Percentiles rank a stretch among this genome's conserved stretches.
phyloP scores from a whole-genome alignment of 257 asterid species.

The Galeopsis tetrahit region DNA sequence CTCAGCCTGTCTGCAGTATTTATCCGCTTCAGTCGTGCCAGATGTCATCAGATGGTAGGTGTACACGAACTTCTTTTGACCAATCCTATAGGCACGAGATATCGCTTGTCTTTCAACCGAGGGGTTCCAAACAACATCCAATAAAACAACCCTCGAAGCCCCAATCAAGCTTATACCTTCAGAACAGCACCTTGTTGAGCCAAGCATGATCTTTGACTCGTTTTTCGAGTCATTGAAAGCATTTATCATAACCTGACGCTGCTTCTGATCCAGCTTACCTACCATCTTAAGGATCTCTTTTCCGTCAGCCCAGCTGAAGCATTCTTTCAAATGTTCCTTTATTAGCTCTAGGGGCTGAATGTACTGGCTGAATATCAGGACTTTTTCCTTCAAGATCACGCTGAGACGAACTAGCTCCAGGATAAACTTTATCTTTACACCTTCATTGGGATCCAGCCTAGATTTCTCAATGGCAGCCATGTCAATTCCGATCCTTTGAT shows the following conservation, averaged over 20 bases:
- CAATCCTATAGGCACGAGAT: constrained; percentile 54
- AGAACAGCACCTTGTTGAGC: constrained; percentile 53
- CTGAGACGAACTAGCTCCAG: constrained; percentile 53
- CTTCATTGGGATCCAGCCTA: constrained; percentile 46
- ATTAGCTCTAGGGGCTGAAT: constrained; percentile 47
- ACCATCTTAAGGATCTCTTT: constrained; percentile 42
- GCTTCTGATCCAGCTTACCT: constrained; percentile 40
- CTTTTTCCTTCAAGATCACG: constrained; percentile 46
- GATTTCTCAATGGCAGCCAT: constrained; percentile 35
- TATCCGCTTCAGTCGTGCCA: constrained; percentile 51
- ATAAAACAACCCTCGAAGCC: constrained; percentile 54
- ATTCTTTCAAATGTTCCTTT: constrained; percentile 39
- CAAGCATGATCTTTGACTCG: constrained; percentile 51
- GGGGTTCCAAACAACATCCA: constrained; percentile 66
- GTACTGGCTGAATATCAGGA: constrained; percentile 59
- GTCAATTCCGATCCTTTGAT: constrained; percentile 26
- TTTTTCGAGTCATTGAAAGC: constrained; percentile 38
- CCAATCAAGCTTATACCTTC: constrained; percentile 65
- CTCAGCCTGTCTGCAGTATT: constrained; percentile 54
- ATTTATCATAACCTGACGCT: constrained; percentile 43
- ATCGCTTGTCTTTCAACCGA: constrained; percentile 57
- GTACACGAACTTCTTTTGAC: constrained; percentile 52
- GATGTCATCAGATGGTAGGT: constrained; percentile 54
- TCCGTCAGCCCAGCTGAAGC: constrained; percentile 44
- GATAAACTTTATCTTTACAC: constrained; percentile 53